Evolutionary conservation across 192 early-diverging fungal species (phyloP).

Genomic region (Pilaira anomala): DNA sequence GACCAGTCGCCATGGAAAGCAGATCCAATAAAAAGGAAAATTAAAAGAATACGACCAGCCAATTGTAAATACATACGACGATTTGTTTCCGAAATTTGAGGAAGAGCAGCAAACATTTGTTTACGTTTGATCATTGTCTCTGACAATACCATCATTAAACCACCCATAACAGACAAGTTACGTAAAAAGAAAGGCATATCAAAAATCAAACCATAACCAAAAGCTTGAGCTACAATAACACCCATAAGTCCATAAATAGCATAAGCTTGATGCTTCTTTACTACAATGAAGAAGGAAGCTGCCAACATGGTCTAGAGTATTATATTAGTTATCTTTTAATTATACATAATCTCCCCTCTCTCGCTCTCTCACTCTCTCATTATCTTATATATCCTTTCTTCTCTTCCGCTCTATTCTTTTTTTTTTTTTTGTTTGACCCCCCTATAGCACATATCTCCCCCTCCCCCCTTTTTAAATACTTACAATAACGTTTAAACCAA

Average conservation of each 20-base stretch:
- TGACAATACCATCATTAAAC: conserved; percentile 91
- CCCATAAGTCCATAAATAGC: conserved; percentile 80
- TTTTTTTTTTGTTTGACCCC: no score
- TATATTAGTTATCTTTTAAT: no score
- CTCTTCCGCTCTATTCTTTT: background rate
- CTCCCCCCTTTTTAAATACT: conserved; percentile 12
- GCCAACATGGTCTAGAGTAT: conserved; percentile 63
- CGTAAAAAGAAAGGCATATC: conserved; percentile 88
- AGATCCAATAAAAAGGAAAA: conserved; percentile 90
- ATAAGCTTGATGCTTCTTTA: conserved; percentile 74
- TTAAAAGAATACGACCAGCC: conserved; percentile 87
- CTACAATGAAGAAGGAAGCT: conserved; percentile 81
- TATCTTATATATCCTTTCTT: background rate
- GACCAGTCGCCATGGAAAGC: conserved; percentile 83
- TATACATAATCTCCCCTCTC: no score
- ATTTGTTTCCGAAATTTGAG: conserved; percentile 79
- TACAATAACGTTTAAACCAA: conserved; percentile 75
- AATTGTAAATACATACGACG: conserved; percentile 90
- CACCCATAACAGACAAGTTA: conserved; percentile 90
- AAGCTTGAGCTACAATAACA: conserved; percentile 82
- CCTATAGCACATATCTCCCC: background rate
- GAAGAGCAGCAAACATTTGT: conserved; percentile 86
- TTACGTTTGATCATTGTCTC: conserved; percentile 67
- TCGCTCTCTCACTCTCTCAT: no score
- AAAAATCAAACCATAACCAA: conserved; percentile 94